Evolutionary conservation across 2,329 filamentous ascomycete genomes (phyloP), one percentile per base, ranked within the genome.

Genomic region (Tolypocladium endophyticum): DNA sequence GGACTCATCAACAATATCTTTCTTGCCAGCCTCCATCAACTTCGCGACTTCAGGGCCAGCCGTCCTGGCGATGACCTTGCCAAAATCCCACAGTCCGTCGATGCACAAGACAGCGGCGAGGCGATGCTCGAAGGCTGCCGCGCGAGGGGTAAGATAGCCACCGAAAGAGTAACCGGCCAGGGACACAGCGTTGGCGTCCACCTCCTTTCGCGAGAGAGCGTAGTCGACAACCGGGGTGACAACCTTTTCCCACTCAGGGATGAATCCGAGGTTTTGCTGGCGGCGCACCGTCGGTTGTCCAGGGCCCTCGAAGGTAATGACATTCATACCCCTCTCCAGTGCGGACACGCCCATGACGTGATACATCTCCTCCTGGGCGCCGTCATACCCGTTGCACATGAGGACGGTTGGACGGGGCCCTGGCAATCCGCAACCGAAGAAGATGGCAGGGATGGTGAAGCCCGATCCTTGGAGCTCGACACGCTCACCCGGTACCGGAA

Each of bases 221-320:
- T 74, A 72, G 64, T 79, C 75, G 4, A 79, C 64, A 1, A 78
- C 66, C 0, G 75, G 75, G 0, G 69, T 72, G 4, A 75, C 67
- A 1, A 74, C 76, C n/a, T 65, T 66, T 64, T 76, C 73, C 76
- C 76, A 79, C 5, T 78, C 69, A 0, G 67, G 67, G 53, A 77
- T 77, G 64, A 79, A 79, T 4, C 75, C 76, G 1, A 78, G 57
- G 7, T 70, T 65, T 57, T 79, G 74, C 1, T 73, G 57, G 1
- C 77, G 72, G 9, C 72, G 71, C 2, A 76, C 72, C 1, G 66
- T 72, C 0, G 71, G 69, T 61, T 79, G 77, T 0, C 77, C 77
- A 0, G 76, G 77, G 0, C 77, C 77, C 58, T 80, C 77, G 58
- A 74, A 79, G 1, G 72, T 74, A 8, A 78, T 69, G 55, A 71